Evolutionary conservation across 73 alveolate genomes (phyloP), one percentile per base, ranked within the genome.

Genomic region (Stentor roeselii): DNA sequence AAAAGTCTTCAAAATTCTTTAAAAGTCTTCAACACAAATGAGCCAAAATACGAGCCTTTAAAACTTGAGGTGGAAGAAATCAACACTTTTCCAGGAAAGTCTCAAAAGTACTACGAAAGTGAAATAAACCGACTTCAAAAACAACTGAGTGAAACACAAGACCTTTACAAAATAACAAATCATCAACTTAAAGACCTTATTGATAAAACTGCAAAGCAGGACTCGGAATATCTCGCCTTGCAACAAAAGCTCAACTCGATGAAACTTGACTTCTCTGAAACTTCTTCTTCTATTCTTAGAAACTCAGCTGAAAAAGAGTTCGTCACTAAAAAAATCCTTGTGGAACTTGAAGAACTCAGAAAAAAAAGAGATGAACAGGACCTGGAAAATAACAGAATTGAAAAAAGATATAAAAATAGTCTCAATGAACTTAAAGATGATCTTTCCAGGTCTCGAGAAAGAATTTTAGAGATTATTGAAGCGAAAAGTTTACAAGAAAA

Each of bases 311-410:
- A 67, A 21, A 67, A 32, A 67, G 80, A 67, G 21, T 67, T 67
- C 34, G 42, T 27, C 27, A 21, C 15, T 34, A 67, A 67, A 34
- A 30, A n/a, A 27, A 27, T 67, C 21, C 34, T 67, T 1, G 37
- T 67, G 2, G 80, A 67, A 67, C n/a, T 67, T 21, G 80, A 67
- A 67, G 80, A 67, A 67, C 42, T 67, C 11, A 67, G 37, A 67
- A 67, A 67, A 67, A 67, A 67, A 40, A n/a, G 80, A 30, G 37
- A 67, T 2, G 80, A 67, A 2, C 80, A 67, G 34, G 80, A 67
- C 21, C 21, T 67, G n/a, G 80, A 67, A 32, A 2, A 27, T 21
- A 67, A n/a, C 21, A 67, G 34, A 32, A 15, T 67, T 27, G 80
- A 67, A 67, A n/a, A 21, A 2, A 67, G 37, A 21, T 67, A 67